Base-by-base conservation (phyloP, 495 filamentous ascomycete species). In the Tricharina praecox region DNA sequence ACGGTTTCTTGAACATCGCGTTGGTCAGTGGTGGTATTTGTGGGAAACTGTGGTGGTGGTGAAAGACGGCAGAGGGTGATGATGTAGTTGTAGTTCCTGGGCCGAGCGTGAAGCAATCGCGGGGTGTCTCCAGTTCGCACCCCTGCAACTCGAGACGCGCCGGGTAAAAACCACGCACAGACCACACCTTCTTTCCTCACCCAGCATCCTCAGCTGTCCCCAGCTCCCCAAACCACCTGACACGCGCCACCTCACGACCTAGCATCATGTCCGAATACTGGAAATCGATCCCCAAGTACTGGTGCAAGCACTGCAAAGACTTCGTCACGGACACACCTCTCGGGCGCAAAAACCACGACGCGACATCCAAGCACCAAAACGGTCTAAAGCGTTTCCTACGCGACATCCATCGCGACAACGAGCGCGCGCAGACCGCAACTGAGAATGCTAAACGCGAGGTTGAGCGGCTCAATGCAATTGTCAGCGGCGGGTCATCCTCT, bases 211-310 rank as follows among this genome's bases (percentile, higher is more conserved):
- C 18, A 15, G 35, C 18, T 45, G 41, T 54, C 36, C 36, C n/a
- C n/a, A n/a, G n/a, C n/a, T n/a, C n/a, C n/a, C n/a, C n/a, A n/a
- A n/a, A n/a, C n/a, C n/a, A n/a, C n/a, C n/a, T n/a, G n/a, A n/a
- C n/a, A n/a, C n/a, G n/a, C n/a, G n/a, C n/a, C n/a, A n/a, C n/a
- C n/a, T n/a, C n/a, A n/a, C n/a, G n/a, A n/a, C n/a, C n/a, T n/a
- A 15, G 15, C 20, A 16, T 23, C 23, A 97, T 97, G 90, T 78
- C 90, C 0, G 92, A 95, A 74, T 88, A 94, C 65, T 97, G 90
- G 90, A 96, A 96, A 66, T 96, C 90, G 19, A 90, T 86, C n/a
- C 84, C 86, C 9, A 86, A 77, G 62, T 85, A 87, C 68, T 96
- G 85, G 84, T 99, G 90, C 76, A 96, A 96, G 65, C 82, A 92